Evolutionary conservation across 108 stramenopile species (phyloP), one percentile per base, ranked within the genome.

Genomic region (Skeletonema tropicum): DNA sequence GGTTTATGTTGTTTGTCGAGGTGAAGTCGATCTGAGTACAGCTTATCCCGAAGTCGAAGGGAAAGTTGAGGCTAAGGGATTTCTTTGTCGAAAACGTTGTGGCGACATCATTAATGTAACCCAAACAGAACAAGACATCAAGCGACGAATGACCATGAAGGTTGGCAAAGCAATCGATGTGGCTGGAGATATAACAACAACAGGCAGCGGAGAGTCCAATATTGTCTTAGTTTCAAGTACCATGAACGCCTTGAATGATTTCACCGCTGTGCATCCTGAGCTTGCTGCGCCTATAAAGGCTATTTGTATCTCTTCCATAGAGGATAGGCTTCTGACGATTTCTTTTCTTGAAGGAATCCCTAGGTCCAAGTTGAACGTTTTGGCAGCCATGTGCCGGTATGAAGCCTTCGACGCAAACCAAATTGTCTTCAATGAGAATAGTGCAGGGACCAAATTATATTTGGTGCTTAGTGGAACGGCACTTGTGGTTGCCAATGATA

Each of bases 341-440:
- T 82, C 85, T n/a, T 86, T 86, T 52, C 79, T 86, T 36, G 23
- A 80, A 35, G 67, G 72, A 41, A 39, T 86, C 21, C 62, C 77
- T 17, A 46, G 64, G 35, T 75, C 79, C 5, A 83, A 86, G 69
- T 57, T 83, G 31, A 11, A 32, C 12, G 71, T 86, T 13, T 70
- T 86, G n/a, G 85, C 85, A 6, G 79, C 85, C 30, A 83, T 86
- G 83, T 80, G 85, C 64, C 79, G 75, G 39, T 86, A 86, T 58
- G 85, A 86, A 72, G 82, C 85, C 26, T 65, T 80, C 60, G 83
- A 80, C 21, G 49, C 74, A 19, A 45, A 52, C 15, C 75, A 75
- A 26, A 59, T 61, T 14, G 62, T 87, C 35, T 86, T 89, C 57
- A 79, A 80, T 10, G 80, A 89, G 65, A 78, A 86, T 39, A 83